Conservation (phyloP, 202 grass and related monocot species). For the Brachypodium distachyon region DNA sequence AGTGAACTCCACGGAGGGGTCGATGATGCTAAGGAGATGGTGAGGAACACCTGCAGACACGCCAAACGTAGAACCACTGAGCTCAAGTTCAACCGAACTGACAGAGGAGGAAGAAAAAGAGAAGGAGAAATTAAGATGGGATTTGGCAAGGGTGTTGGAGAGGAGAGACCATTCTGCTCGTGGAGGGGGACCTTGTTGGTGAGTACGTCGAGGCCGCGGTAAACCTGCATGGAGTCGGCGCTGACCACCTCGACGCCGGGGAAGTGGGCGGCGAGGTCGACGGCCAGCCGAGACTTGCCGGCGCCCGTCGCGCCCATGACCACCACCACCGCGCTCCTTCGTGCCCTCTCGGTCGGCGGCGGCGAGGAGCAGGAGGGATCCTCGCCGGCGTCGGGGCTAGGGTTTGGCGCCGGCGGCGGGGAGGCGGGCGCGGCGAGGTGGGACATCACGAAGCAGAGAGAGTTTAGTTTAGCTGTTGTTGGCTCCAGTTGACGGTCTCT, state of each 20-base stretch:
- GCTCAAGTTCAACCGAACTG: background rate
- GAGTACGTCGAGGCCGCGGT: slow-evolving; percentile 68
- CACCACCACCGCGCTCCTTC: slow-evolving; percentile 59
- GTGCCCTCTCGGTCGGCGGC: background rate
- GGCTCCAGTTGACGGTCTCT: too few species aligned
- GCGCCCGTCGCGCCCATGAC: slow-evolving; percentile 91
- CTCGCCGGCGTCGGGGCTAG: slow-evolving; percentile 2
- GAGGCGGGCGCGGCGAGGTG: slow-evolving; percentile 7
- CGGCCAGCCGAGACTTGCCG: slow-evolving; percentile 81
- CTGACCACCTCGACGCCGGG: slow-evolving; percentile 67
- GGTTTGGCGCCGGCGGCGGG: background rate
- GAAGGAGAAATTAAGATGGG: background rate
- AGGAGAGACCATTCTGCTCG: slow-evolving; percentile 60
- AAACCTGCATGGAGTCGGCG: slow-evolving; percentile 97
- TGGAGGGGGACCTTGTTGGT: slow-evolving; percentile 77
- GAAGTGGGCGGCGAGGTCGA: slow-evolving; percentile 72
- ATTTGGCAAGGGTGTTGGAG: background rate
- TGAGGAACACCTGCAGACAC: slow-evolving; percentile 57
- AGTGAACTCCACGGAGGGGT: slow-evolving; percentile 80
- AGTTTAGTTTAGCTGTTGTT: background rate
- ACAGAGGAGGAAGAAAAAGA: too few species aligned
- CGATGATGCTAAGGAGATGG: slow-evolving; percentile 64
- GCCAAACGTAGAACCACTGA: background rate
- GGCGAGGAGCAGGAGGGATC: background rate
- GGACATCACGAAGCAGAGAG: slow-evolving; percentile 17